Evolutionary conservation across 139 green algal genomes (phyloP), one percentile per base, ranked within the genome.

Genomic region (Tetraselmis chui): DNA sequence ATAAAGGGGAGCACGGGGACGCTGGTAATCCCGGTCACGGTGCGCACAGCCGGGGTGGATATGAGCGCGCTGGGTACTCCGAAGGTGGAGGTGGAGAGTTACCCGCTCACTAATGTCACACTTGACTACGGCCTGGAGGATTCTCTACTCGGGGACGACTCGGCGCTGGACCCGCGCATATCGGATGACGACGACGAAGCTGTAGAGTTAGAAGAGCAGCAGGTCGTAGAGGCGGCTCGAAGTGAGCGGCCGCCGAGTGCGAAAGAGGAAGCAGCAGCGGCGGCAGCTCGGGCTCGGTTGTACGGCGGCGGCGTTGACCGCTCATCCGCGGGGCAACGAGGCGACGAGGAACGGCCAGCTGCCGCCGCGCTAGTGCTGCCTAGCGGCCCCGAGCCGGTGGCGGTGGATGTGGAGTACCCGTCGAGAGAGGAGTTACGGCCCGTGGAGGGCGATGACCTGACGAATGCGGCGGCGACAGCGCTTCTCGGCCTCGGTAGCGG

Each of bases 331-430:
- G n/a, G n/a, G n/a, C n/a, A n/a, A n/a, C n/a, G n/a, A n/a, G 45
- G 45, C 45, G 45, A 67, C 45, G 45, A 67, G 45, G 45, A 5
- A 18, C 18, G 11, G 45, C 11, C 45, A 5, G 45, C 11, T 18
- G 45, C 45, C 11, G 45, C 45, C 11, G 11, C 45, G 11, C 45
- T 18, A 18, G 45, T 67, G 80, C 84, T 89, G 79, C 88, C 88
- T 0, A 83, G 88, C 28, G 88, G 88, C 0, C 84, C 87, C 1
- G 87, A 89, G 80, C 88, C 88, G 23, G 31, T 28, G 11, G 82
- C 77, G 0, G 77, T 84, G 28, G 77, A 83, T 1, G 75, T 91
- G 26, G 87, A 89, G 76, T 91, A 91, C 29, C 23, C 77, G 23
- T 23, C 74, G 1, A 59, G 67, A 23, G 27, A 76, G 29, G 79